These are phyloP conservation scores for Parmales sp. DNA, from an alignment of 108 stramenopile species.

Conservation along the genomic window DNA sequence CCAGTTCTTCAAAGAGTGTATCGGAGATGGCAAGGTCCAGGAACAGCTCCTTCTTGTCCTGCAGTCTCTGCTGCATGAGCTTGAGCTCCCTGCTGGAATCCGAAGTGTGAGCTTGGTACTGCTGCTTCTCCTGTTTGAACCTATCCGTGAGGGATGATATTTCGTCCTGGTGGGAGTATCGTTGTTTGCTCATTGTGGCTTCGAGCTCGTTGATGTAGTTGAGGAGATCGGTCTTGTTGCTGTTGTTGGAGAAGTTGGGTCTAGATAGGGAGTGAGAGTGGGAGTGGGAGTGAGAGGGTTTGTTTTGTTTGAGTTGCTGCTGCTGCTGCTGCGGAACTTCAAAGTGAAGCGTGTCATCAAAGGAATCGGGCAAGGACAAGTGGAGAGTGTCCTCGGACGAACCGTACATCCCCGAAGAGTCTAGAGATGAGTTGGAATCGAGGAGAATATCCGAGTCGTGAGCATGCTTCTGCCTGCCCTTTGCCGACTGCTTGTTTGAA, in stretches of 20 bases:
- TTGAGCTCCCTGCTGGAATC: neutral
- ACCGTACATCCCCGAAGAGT: too few relatives aligned
- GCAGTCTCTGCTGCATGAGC: slow-evolving; percentile 1
- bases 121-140: neutral
- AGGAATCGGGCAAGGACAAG: neutral
- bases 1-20: neutral
- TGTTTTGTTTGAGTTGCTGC: too few relatives aligned
- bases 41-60: neutral
- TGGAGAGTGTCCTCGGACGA: slow-evolving; percentile 8
- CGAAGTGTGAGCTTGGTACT: neutral
- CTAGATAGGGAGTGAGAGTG: too few relatives aligned
- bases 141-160: neutral
- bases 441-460: too few relatives aligned
- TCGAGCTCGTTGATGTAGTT: slow-evolving; percentile 1
- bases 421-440: too few relatives aligned
- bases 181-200: neutral
- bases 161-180: slow-evolving; percentile 6
- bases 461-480: too few relatives aligned
- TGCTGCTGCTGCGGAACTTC: too few relatives aligned
- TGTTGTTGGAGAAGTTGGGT: neutral
- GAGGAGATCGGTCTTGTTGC: neutral
- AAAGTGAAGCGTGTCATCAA: slow-evolving; percentile 7
- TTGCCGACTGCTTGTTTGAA: too few relatives aligned
- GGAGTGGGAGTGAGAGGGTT: too few relatives aligned
- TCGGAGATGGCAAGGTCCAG: slow-evolving; percentile 4